phyloP scores from a whole-genome alignment of 2,329 filamentous ascomycete species.

The Parascedosporium putredinis region DNA sequence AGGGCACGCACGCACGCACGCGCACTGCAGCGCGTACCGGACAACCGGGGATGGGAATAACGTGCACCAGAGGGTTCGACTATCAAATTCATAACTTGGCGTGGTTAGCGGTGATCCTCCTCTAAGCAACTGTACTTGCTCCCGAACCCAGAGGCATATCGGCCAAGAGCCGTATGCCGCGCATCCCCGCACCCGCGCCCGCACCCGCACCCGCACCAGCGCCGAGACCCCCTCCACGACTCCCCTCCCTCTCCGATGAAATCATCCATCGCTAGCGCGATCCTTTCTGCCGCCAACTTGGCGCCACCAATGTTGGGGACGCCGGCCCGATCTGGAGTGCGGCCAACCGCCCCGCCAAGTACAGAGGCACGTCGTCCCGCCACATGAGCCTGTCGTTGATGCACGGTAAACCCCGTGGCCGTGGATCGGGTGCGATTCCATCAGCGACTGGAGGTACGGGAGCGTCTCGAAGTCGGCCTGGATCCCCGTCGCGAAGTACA shows the following conservation, averaged over 20 bases:
- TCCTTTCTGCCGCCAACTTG: conserved; percentile 60
- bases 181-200: conserved; percentile 2
- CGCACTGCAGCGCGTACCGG: too few species aligned
- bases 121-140: conserved; percentile 9
- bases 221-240: not conserved
- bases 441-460: conserved; percentile 50
- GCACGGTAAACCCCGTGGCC: conserved; percentile 59
- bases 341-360: conserved; percentile 58
- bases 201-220: not conserved
- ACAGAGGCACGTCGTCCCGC: conserved; percentile 61
- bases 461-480: conserved; percentile 51
- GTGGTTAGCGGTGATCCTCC: not conserved
- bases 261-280: conserved; percentile 60
- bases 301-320: conserved; percentile 67
- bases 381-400: conserved; percentile 69
- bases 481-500: conserved; percentile 68
- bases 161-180: not conserved
- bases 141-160: conserved; percentile 7
- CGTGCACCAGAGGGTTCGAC: too few species aligned
- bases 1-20: too few species aligned
- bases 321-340: conserved; percentile 60
- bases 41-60: too few species aligned
- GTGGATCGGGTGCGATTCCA: conserved; percentile 48
- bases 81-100: too few species aligned
- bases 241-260: conserved; percentile 17